These are phyloP conservation scores for Skeletonema costatum DNA, from an alignment of 108 stramenopile genomes.

Conservation along the genomic window DNA sequence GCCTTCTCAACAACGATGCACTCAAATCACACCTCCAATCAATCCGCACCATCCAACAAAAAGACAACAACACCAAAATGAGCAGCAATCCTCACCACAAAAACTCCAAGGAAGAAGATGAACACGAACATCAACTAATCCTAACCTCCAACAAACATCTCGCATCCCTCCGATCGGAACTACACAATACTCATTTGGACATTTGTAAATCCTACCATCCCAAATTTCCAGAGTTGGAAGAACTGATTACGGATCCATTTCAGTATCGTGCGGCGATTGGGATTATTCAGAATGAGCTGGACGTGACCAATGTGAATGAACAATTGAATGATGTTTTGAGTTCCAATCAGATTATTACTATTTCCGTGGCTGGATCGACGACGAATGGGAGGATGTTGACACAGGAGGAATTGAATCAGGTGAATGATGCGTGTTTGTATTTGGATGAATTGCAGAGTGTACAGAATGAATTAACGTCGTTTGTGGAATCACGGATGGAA, in stretches of 20 bases:
- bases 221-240: slow-evolving; percentile 94
- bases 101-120: slow-evolving; percentile 53
- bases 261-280: slow-evolving; percentile 88
- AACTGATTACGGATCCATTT: slow-evolving; percentile 81
- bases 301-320: slow-evolving; percentile 74
- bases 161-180: slow-evolving; percentile 59
- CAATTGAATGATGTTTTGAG: slow-evolving; percentile 69
- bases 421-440: slow-evolving; percentile 52
- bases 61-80: slow-evolving; percentile 24
- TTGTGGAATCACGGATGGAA: slow-evolving; percentile 84
- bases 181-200: slow-evolving; percentile 53
- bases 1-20: slow-evolving; percentile 33
- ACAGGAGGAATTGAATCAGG: slow-evolving; percentile 54
- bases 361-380: slow-evolving; percentile 90
- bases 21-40: slow-evolving; percentile 23
- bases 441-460: slow-evolving; percentile 61
- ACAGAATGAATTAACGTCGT: slow-evolving; percentile 57
- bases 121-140: slow-evolving; percentile 69
- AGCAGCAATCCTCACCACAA: neutral
- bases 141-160: slow-evolving; percentile 69
- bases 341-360: slow-evolving; percentile 89
- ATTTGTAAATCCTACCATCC: slow-evolving; percentile 62
- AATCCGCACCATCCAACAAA: neutral
- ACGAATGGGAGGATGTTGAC: slow-evolving; percentile 72
- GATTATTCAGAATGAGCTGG: slow-evolving; percentile 92